These are phyloP conservation scores for Yamadazyma sp. DNA, from an alignment of 805 yeast genomes.

Conservation along the genomic window DNA sequence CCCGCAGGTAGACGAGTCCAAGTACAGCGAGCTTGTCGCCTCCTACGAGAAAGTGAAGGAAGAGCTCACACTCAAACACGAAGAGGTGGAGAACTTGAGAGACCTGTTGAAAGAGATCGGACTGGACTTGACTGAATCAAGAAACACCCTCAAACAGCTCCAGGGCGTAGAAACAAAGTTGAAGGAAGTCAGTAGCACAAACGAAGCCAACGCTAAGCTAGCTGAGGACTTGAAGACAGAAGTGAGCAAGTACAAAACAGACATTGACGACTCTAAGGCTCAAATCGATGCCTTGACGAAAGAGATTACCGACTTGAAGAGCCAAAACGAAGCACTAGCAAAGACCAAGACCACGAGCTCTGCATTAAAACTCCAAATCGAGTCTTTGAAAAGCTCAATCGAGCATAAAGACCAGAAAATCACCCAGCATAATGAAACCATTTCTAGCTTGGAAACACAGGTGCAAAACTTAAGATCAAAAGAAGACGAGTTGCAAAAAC, in stretches of 20 bases:
- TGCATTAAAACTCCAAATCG: constrained; percentile 48
- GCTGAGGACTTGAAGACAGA: background rate
- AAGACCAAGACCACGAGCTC: constrained; percentile 39
- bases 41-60: constrained; percentile 21
- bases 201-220: constrained; percentile 4
- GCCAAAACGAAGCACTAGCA: constrained; percentile 28
- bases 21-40: constrained; percentile 16
- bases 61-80: constrained; percentile 43
- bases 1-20: too few relatives aligned
- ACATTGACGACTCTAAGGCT: constrained; percentile 1
- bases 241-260: background rate
- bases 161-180: constrained; percentile 8
- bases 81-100: constrained; percentile 66
- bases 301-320: constrained; percentile 38
- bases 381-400: constrained; percentile 45
- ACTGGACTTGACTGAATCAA: constrained; percentile 71
- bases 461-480: constrained; percentile 37
- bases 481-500: constrained; percentile 27
- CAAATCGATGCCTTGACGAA: constrained; percentile 17
- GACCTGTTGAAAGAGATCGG: constrained; percentile 81
- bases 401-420: constrained; percentile 45
- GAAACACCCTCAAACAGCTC: constrained; percentile 51
- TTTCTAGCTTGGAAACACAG: constrained; percentile 39
- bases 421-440: constrained; percentile 34
- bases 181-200: constrained; percentile 13